Conservation (phyloP, 129 eudicot genomes). For the Arctium minus region DNA sequence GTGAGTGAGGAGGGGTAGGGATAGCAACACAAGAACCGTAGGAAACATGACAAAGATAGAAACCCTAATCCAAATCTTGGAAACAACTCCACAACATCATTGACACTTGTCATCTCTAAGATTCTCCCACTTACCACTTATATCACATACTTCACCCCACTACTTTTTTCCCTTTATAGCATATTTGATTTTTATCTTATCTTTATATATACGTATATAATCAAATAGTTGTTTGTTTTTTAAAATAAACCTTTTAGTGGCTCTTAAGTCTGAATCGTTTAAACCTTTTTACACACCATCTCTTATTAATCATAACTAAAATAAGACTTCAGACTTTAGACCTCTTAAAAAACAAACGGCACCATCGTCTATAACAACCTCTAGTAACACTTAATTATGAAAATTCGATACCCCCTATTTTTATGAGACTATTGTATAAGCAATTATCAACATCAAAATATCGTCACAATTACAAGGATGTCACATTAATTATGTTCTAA, state of each 20-base stretch:
- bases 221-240: too few species aligned
- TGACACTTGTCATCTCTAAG: constrained; percentile 14
- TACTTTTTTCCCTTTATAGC: neutral
- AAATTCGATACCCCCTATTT: too few species aligned
- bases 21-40: neutral
- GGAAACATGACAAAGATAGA: constrained; percentile 17
- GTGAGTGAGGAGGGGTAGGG: too few species aligned
- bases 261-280: too few species aligned
- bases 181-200: neutral
- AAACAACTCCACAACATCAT: constrained; percentile 1
- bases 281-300: too few species aligned
- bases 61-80: constrained; percentile 6
- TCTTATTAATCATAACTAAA: too few species aligned
- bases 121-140: neutral
- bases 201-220: neutral
- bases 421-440: neutral
- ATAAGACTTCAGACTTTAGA: too few species aligned
- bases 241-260: too few species aligned
- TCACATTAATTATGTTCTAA: neutral
- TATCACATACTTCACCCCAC: constrained; percentile 5
- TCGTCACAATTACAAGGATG: neutral
- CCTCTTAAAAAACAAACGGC: too few species aligned
- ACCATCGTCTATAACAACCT: neutral
- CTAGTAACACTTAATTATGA: neutral
- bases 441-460: too few species aligned